phyloP scores from a whole-genome alignment of 129 eudicot species.

The Tagetes erecta region DNA sequence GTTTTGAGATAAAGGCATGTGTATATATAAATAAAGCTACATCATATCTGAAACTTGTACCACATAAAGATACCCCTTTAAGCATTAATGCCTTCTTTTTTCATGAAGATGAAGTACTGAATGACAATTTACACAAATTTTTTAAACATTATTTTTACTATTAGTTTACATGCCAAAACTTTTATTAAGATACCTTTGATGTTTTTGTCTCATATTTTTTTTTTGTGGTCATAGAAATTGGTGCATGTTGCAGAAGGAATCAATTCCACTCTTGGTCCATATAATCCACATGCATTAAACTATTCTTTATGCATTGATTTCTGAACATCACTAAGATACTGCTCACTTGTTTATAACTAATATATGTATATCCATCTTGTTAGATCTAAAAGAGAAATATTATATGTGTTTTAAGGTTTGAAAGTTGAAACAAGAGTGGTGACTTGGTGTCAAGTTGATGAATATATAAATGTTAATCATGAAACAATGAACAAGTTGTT shows the following conservation, averaged over 20 bases:
- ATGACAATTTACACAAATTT: background rate
- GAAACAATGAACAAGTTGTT: background rate
- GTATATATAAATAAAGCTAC: constrained; percentile 13
- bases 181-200: constrained; percentile 37
- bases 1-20: background rate
- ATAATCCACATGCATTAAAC: constrained; percentile 24
- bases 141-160: constrained; percentile 10
- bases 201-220: constrained; percentile 26
- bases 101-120: constrained; percentile 8
- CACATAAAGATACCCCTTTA: constrained; percentile 26
- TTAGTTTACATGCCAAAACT: constrained; percentile 27
- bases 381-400: background rate
- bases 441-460: background rate
- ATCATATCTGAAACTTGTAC: constrained; percentile 22
- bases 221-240: constrained; percentile 24
- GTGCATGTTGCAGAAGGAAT: constrained; percentile 41
- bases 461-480: background rate
- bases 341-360: constrained; percentile 16
- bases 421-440: background rate
- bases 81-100: constrained; percentile 24
- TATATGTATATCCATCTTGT: background rate
- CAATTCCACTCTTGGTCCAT: constrained; percentile 35
- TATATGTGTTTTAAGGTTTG: background rate
- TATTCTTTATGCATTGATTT: constrained; percentile 27
- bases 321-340: constrained; percentile 38